These are phyloP conservation scores for Aegilops sharonensis DNA, from an alignment of 176 grass and related monocot species.

Conservation along the genomic window DNA sequence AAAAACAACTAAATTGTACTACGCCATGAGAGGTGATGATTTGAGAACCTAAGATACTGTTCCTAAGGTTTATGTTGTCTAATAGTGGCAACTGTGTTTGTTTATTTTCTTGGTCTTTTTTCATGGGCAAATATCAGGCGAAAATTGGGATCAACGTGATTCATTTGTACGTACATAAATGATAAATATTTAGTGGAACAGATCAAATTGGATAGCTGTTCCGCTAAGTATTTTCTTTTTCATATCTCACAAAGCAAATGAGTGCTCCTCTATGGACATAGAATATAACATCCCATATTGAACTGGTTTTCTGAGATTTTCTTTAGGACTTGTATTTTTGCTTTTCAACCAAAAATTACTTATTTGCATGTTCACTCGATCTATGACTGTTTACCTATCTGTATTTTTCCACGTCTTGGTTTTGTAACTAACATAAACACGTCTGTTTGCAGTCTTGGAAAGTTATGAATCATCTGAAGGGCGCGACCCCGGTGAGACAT, in stretches of 20 bases:
- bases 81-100: background rate
- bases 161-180: background rate
- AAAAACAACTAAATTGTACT: conserved; percentile 72
- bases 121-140: background rate
- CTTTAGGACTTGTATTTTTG: background rate
- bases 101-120: background rate
- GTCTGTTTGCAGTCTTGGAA: conserved; percentile 60
- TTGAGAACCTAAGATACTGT: background rate
- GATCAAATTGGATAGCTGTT: background rate
- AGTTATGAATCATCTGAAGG: conserved; percentile 72
- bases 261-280: background rate
- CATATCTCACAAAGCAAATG: background rate
- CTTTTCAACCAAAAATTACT: background rate
- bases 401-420: background rate
- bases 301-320: background rate
- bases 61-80: background rate
- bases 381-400: background rate
- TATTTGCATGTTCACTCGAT: background rate
- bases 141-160: background rate
- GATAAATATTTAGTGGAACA: background rate
- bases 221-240: background rate
- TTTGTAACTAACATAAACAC: background rate
- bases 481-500: conserved; percentile 52
- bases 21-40: conserved; percentile 69
- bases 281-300: background rate